Percentiles rank a stretch among this genome's conserved stretches.
phyloP scores from a whole-genome alignment of 441 rosid species.

The Viola pubescens region DNA sequence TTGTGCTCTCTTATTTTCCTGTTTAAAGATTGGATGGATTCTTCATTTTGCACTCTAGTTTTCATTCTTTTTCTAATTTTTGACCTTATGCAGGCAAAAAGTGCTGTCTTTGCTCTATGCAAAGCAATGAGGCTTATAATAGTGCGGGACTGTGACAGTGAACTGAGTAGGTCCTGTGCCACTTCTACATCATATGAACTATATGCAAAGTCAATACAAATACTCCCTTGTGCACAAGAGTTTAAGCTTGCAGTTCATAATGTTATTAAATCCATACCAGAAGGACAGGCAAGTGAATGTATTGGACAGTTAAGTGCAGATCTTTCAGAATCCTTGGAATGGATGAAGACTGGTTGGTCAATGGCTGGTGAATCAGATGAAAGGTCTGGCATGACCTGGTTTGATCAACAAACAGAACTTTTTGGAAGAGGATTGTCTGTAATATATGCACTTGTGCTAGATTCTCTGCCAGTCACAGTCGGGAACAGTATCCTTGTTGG shows the following conservation, averaged over 20 bases:
- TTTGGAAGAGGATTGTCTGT: conserved; percentile 69
- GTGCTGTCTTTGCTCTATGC: conserved; percentile 55
- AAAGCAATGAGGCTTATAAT: conserved; percentile 63
- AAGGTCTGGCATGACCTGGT: conserved; percentile 23
- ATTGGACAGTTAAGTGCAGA: conserved; percentile 51
- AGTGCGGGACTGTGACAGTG: conserved; percentile 22
- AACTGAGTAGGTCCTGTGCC: conserved; percentile 18
- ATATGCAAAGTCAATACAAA: conserved; percentile 41
- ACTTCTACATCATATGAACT: conserved; percentile 26
- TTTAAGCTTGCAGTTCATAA: conserved; percentile 51
- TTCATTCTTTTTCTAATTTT: conserved; percentile 10
- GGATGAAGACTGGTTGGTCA: conserved; percentile 49
- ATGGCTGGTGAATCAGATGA: conserved; percentile 21
- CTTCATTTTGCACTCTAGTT: conserved; percentile 7
- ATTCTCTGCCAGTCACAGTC: conserved; percentile 59
- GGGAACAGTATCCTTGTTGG: conserved; percentile 72
- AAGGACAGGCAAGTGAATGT: conserved; percentile 79
- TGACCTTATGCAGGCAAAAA: conserved; percentile 55
- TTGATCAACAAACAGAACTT: conserved; percentile 42
- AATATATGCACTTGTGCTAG: conserved; percentile 51
- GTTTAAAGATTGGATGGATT: conserved; percentile 9
- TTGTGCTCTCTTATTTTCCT: neutral
- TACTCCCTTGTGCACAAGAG: conserved; percentile 45
- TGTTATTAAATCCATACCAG: conserved; percentile 65
- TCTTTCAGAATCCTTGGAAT: conserved; percentile 51